Conservation (phyloP, 208 protist genomes). For the Strigomonas culicis region DNA sequence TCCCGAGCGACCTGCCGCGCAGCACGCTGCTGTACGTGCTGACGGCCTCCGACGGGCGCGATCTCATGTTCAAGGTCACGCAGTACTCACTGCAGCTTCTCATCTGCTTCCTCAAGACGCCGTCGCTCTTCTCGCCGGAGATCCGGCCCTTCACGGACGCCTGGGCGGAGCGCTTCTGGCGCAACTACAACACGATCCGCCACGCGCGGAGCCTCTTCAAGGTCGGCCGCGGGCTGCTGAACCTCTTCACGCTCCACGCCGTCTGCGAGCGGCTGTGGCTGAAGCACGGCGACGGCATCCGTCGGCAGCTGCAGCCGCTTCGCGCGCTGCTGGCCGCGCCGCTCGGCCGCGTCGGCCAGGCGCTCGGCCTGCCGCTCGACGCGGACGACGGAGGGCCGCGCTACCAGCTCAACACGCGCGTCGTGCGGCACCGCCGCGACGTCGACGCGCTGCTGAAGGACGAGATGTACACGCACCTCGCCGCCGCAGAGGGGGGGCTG, state of each 20-base stretch:
- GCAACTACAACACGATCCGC: constrained; percentile 85
- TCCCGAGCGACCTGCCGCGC: constrained; percentile 77
- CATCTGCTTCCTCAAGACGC: constrained; percentile 69
- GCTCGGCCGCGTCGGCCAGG: neutral
- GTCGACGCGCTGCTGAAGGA: constrained; percentile 27
- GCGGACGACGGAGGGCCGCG: neutral
- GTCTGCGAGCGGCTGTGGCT: constrained; percentile 59
- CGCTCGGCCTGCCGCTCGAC: neutral
- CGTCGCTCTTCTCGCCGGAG: constrained; percentile 58
- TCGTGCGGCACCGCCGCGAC: constrained; percentile 3
- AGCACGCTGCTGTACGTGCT: constrained; percentile 84
- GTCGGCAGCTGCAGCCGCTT: constrained; percentile 10
- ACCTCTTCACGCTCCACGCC: constrained; percentile 66
- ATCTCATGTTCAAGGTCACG: constrained; percentile 77
- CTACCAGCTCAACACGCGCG: neutral
- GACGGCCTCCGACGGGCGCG: constrained; percentile 80
- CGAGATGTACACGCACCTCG: constrained; percentile 38
- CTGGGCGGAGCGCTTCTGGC: constrained; percentile 64
- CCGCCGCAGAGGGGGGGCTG: constrained; percentile 23
- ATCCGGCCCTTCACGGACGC: constrained; percentile 34
- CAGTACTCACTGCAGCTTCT: constrained; percentile 76
- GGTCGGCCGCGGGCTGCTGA: constrained; percentile 72
- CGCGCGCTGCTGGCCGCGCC: constrained; percentile 10
- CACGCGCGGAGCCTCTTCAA: constrained; percentile 86
- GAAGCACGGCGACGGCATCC: constrained; percentile 36